These are phyloP conservation scores for Herpetospermum pedunculosum DNA, from an alignment of 306 rosid genomes.

Conservation along the genomic window DNA sequence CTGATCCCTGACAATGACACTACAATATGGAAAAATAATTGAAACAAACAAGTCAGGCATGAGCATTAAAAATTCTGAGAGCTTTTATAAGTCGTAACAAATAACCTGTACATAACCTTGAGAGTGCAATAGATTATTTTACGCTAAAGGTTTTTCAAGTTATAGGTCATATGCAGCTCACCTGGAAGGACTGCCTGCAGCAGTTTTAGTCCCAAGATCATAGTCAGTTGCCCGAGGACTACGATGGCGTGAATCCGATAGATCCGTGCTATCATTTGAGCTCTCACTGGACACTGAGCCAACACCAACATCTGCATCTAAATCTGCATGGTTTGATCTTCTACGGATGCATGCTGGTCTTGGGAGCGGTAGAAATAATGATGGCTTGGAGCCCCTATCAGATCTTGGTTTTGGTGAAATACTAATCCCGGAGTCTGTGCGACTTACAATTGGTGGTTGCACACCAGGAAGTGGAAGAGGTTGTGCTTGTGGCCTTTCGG, in stretches of 20 bases:
- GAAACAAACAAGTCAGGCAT: slow-evolving; percentile 20
- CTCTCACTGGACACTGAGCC: slow-evolving; percentile 61
- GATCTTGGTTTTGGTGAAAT: slow-evolving; percentile 36
- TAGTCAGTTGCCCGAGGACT: slow-evolving; percentile 68
- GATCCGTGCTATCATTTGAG: slow-evolving; percentile 75
- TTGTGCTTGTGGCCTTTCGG: slow-evolving; percentile 72
- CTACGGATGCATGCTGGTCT: slow-evolving; percentile 42
- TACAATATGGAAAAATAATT: slow-evolving; percentile 21
- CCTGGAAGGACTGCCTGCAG: slow-evolving; percentile 76
- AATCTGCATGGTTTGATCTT: slow-evolving; percentile 46
- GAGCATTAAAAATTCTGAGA: slow-evolving; percentile 13
- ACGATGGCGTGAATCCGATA: slow-evolving; percentile 42
- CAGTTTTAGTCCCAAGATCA: slow-evolving; percentile 63
- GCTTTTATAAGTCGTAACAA: background rate
- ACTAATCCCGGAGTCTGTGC: slow-evolving; percentile 57
- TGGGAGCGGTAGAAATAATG: slow-evolving; percentile 52
- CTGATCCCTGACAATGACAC: slow-evolving; percentile 57
- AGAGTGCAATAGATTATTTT: background rate
- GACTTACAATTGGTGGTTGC: slow-evolving; percentile 46
- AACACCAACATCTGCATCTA: slow-evolving; percentile 53
- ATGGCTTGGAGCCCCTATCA: slow-evolving; percentile 45
- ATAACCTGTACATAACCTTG: background rate
- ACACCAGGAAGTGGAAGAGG: slow-evolving; percentile 85
- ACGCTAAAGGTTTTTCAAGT: background rate
- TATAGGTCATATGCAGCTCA: slow-evolving; percentile 17